Evolutionary conservation across 2,329 filamentous ascomycete species (phyloP).

Genomic region (Tolypocladium pustulatum): DNA sequence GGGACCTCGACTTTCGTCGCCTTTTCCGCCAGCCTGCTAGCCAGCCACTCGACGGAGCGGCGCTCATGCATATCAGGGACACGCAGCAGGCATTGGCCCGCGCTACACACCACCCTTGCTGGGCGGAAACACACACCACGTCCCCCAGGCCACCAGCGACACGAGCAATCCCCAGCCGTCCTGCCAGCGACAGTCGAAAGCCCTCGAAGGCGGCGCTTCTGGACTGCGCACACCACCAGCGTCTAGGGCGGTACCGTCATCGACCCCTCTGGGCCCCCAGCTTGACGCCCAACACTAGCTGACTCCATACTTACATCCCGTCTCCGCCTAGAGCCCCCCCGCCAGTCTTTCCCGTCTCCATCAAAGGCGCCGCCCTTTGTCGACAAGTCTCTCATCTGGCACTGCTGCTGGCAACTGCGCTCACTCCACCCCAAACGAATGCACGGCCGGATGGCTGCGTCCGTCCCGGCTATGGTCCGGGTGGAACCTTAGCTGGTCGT

Average conservation of each 20-base stretch:
- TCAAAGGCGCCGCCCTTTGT: not conserved
- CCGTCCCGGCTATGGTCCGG: constrained; percentile 20
- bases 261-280: constrained; percentile 1
- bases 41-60: constrained; percentile 7
- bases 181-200: not conserved
- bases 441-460: constrained; percentile 4
- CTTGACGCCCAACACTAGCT: constrained; percentile 6
- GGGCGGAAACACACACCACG: constrained; percentile 3
- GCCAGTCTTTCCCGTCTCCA: constrained; percentile 7
- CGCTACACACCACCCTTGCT: constrained; percentile 11
- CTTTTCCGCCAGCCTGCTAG: constrained; percentile 4
- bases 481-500: constrained; percentile 24
- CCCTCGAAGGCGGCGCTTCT: not conserved
- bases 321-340: constrained; percentile 14
- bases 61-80: constrained; percentile 11
- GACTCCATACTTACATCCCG: constrained; percentile 13
- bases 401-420: not conserved
- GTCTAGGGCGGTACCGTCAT: not conserved
- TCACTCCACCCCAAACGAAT: constrained; percentile 5
- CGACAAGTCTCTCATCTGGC: not conserved
- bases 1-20: constrained; percentile 24
- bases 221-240: not conserved
- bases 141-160: constrained; percentile 1
- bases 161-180: not conserved
- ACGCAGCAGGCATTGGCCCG: constrained; percentile 11